Evolutionary conservation across 2,329 filamentous ascomycete genomes (phyloP), one percentile per base, ranked within the genome.

Genomic region (Hypoxylon sp.): DNA sequence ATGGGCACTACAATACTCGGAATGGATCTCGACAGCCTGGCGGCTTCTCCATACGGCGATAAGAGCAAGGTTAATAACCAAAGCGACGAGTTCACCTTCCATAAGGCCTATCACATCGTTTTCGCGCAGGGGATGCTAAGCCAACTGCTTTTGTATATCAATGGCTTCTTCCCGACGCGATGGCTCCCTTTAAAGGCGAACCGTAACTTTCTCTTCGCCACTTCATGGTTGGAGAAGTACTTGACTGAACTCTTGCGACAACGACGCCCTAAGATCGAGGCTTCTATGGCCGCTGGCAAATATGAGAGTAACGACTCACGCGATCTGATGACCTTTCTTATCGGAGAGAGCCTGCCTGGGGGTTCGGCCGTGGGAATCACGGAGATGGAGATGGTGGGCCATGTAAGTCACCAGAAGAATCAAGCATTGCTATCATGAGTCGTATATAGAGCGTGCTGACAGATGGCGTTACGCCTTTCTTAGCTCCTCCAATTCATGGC

Each of bases 401-500:
- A 70, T 53, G 67, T 70, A 52, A 67, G 67, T 70, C 19, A 39
- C 10, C 2, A 26, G 1, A 13, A 29, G 8, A 50, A 29, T 1
- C 35, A 14, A 29, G 17, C 4, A 44, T 8, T 22, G 3, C 10
- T 22, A 17, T 11, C 39, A 11, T 22, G 17, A 8, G 6, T 19
- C 39, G 8, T 19, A 44, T 17, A 2, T n/a, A 17, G 29, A 14
- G 2, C 5, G 5, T 42, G 13, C 55, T 47, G 13, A 54, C 1
- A 26, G 13, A 53, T 6, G 31, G 10, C n/a, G n/a, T n/a, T n/a
- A 11, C 17, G n/a, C 29, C n/a, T 46, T 24, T 5, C 19, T 10
- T 65, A 80, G 73, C 47, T 79, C 10, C 64, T 82, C 42, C 81
- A 81, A 44, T 76, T 80, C 52, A 71, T 81, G 67, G 70, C 77